These are phyloP conservation scores for Gossypium bickii DNA, from an alignment of 345 rosid species.

Conservation along the genomic window DNA sequence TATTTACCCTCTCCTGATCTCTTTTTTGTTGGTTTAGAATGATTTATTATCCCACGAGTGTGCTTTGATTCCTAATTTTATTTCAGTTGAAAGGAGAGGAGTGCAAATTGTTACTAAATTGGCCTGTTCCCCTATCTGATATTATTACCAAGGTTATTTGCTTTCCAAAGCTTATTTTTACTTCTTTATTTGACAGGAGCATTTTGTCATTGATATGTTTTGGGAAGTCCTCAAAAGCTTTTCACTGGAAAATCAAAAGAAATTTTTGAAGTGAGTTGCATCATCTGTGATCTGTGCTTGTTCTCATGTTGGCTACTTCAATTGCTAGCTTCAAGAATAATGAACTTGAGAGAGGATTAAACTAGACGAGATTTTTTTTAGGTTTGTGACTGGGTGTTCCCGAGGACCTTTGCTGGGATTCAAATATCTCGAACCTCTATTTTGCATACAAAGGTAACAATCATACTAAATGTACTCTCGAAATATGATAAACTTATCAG, in stretches of 20 bases:
- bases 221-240: slow-evolving; percentile 94
- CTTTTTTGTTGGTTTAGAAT: slow-evolving; percentile 6
- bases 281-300: slow-evolving; percentile 9
- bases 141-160: slow-evolving; percentile 14
- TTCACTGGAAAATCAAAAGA: slow-evolving; percentile 79
- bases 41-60: not conserved
- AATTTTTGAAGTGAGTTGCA: slow-evolving; percentile 74
- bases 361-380: slow-evolving; percentile 23
- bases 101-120: not conserved
- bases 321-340: slow-evolving; percentile 5
- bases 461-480: slow-evolving; percentile 14
- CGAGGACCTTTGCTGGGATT: slow-evolving; percentile 96
- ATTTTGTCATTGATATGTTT: slow-evolving; percentile 92
- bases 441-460: slow-evolving; percentile 89
- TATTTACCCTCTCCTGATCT: not conserved
- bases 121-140: not conserved
- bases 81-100: not conserved
- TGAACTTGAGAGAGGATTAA: slow-evolving; percentile 14
- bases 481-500: slow-evolving; percentile 6
- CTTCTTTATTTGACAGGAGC: slow-evolving; percentile 55
- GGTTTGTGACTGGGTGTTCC: slow-evolving; percentile 98
- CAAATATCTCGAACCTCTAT: slow-evolving; percentile 78
- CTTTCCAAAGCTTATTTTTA: slow-evolving; percentile 5
- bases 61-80: not conserved
- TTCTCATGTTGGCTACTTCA: slow-evolving; percentile 9